Percentiles rank a stretch among this genome's conserved stretches.
Evolutionary conservation across 2,329 filamentous ascomycete genomes (phyloP).

Genomic region (Colletotrichum sidae): DNA sequence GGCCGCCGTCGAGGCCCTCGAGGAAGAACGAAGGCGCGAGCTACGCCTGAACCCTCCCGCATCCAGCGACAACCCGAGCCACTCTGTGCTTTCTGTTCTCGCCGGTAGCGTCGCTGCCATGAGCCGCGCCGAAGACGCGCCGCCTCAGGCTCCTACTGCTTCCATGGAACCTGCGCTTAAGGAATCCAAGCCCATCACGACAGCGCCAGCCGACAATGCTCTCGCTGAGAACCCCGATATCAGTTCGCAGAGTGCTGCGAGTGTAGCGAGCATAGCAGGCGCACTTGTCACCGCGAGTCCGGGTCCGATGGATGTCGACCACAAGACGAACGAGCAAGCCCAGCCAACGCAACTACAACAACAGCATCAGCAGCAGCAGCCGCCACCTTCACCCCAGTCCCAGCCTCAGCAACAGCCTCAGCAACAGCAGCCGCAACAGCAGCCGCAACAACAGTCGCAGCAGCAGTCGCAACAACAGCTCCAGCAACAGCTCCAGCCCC

Average conservation of each 20-base stretch:
- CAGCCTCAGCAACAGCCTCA: slow-evolving; percentile 49
- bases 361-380: slow-evolving; percentile 64
- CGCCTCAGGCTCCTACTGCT: slow-evolving; percentile 55
- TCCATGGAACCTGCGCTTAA: slow-evolving; percentile 56
- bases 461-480: slow-evolving; percentile 51
- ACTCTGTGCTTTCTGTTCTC: slow-evolving; percentile 64
- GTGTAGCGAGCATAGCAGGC: slow-evolving; percentile 54
- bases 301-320: slow-evolving; percentile 66
- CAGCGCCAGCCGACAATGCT: slow-evolving; percentile 46
- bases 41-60: slow-evolving; percentile 53
- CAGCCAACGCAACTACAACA: slow-evolving; percentile 53
- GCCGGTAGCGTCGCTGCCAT: slow-evolving; percentile 65
- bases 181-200: slow-evolving; percentile 39
- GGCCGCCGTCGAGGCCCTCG: slow-evolving; percentile 62
- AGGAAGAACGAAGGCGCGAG: slow-evolving; percentile 61
- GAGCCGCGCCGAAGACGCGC: slow-evolving; percentile 67
- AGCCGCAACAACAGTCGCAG: slow-evolving; percentile 63
- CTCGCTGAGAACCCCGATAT: slow-evolving; percentile 55
- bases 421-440: slow-evolving; percentile 54
- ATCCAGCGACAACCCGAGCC: slow-evolving; percentile 65
- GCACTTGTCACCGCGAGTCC: slow-evolving; percentile 62
- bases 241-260: slow-evolving; percentile 56
- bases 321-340: slow-evolving; percentile 47
- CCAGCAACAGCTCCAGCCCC: slow-evolving; percentile 57
- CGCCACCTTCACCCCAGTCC: slow-evolving; percentile 49